Evolutionary conservation across 805 yeast species (phyloP), one percentile per base, ranked within the genome.

Genomic region (Candida anglica): DNA sequence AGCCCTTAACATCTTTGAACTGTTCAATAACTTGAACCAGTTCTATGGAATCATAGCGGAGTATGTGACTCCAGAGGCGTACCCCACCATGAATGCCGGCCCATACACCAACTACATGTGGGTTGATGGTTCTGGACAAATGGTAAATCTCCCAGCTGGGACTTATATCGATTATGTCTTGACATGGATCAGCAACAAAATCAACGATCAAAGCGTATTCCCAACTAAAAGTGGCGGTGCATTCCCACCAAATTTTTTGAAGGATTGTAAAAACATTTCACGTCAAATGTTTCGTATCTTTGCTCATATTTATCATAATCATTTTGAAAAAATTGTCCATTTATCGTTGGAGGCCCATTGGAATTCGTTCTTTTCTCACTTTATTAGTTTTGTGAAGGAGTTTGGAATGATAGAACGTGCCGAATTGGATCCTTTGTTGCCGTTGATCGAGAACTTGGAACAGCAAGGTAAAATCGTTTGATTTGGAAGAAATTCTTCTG

Each of bases 321-420:
- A 93, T 57, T 93, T 88, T 59, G 98, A 91, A 45, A 87, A 83
- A 53, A 75, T 91, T 16, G 79, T 91, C n/a, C 97, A 93, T 56
- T 62, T 93, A 39, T 81, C 95, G 2, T 60, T 93, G 39, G 98
- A 93, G 56, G 96, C 98, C 1, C 98, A 93, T 56, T 93, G 96
- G 95, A 93, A 93, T 58, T 89, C 98, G 3, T 86, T 89, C 48
- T 93, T 94, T 61, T 93, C 96, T 11, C 98, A 93, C 56, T 93
- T 85, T 51, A 75, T 91, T 28, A 82, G 95, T 34, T 86, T 93
- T 52, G 76, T 84, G 10, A 81, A 82, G 44, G 95, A 88, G 44
- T 93, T 86, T 57, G 81, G 77, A 34, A 71, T 93, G 43, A 69
- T 93, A 22, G 98, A 88, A 39, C 66, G 78, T 33, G 68, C 71